phyloP scores from a whole-genome alignment of 306 rosid genomes.

The Lupinus albus region DNA sequence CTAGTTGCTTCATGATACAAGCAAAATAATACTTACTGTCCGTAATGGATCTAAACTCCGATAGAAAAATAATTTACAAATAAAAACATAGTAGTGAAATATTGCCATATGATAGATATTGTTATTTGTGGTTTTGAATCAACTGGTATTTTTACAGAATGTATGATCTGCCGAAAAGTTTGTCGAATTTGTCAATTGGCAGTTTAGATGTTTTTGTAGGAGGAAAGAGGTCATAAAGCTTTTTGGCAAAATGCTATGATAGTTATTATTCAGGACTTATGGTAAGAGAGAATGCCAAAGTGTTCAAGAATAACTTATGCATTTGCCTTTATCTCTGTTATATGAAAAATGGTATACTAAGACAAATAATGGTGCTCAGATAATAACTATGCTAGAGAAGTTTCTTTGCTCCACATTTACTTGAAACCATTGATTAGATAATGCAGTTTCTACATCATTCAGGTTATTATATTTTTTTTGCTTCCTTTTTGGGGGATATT shows the following conservation, averaged over 20 bases:
- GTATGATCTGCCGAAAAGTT: constrained; percentile 9
- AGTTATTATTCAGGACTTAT: not conserved
- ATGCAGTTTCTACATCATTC: not conserved
- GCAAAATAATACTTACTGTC: not conserved
- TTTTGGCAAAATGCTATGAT: not conserved
- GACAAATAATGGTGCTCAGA: constrained; percentile 5
- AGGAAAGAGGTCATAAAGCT: not conserved
- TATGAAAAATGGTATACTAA: constrained; percentile 11
- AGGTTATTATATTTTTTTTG: not conserved
- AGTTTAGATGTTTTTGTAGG: not conserved
- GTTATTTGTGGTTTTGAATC: not conserved
- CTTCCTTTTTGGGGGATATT: constrained; percentile 3
- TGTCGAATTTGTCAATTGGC: not conserved
- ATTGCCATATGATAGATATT: not conserved
- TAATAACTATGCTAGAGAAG: not conserved
- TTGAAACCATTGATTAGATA: not conserved
- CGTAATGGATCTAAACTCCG: constrained; percentile 10
- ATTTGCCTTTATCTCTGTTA: not conserved
- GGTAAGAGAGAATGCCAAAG: not conserved
- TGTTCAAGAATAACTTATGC: constrained; percentile 12
- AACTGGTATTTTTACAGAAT: not conserved
- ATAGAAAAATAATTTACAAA: constrained; percentile 21
- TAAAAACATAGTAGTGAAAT: not conserved
- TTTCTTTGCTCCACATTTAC: not conserved
- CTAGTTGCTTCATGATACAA: constrained; percentile 7